Percentiles rank a stretch among this genome's conserved stretches.
Conservation (phyloP, 2,329 filamentous ascomycete species). For the Fusarium temperatum region DNA sequence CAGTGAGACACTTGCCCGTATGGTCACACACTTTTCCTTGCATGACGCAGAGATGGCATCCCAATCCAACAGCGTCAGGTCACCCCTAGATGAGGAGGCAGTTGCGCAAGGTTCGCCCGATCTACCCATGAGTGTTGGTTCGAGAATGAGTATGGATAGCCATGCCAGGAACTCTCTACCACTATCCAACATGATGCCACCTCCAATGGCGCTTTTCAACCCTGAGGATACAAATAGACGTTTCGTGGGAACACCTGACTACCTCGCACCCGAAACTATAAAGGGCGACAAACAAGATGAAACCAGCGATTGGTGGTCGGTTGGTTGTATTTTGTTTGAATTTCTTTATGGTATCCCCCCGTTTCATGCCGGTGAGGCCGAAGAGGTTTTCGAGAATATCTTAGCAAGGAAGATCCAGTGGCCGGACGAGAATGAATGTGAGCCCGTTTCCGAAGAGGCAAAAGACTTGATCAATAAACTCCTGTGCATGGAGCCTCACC, state of each 20-base stretch:
- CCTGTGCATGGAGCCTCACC: conserved; percentile 82
- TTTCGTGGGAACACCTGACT: conserved; percentile 97
- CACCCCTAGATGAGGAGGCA: conserved; percentile 79
- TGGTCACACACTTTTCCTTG: conserved; percentile 83
- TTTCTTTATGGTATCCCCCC: conserved; percentile 93
- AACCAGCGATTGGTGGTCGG: conserved; percentile 99
- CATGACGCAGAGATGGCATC: conserved; percentile 64
- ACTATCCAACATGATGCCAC: conserved; percentile 79
- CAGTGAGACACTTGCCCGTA: conserved; percentile 83
- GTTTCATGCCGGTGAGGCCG: conserved; percentile 89
- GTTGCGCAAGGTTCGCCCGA: conserved; percentile 81
- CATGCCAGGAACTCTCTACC: conserved; percentile 47
- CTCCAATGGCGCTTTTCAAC: conserved; percentile 94
- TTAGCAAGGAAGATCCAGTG: conserved; percentile 88
- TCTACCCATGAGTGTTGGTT: conserved; percentile 59
- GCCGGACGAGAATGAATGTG: conserved; percentile 83
- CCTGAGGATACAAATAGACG: conserved; percentile 91
- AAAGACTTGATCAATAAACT: conserved; percentile 95
- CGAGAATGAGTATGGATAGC: conserved; percentile 47
- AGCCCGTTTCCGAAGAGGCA: conserved; percentile 80
- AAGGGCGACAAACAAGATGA: conserved; percentile 95
- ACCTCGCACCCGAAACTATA: conserved; percentile 95
- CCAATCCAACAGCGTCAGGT: conserved; percentile 58
- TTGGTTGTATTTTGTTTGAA: conserved; percentile 98
- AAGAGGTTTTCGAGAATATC: conserved; percentile 97